Evolutionary conservation across 345 rosid genomes (phyloP).

Genomic region (Lenwebbia sp.): DNA sequence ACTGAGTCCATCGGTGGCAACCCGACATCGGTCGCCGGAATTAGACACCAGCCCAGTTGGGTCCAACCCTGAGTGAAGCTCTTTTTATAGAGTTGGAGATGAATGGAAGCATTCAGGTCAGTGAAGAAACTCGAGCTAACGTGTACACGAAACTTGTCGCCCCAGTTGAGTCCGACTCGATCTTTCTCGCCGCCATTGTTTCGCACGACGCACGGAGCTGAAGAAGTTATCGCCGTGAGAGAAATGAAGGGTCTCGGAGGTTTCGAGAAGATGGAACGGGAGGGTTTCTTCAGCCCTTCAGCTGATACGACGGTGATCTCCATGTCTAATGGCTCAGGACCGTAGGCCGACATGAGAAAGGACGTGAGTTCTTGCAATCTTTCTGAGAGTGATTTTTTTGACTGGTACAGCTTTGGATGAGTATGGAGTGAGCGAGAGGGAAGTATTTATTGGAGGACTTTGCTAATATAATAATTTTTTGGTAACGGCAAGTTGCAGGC

Average conservation of each 20-base stretch:
- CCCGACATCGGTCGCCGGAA: conserved; percentile 27
- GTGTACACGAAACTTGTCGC: conserved; percentile 29
- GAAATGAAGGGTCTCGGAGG: conserved; percentile 24
- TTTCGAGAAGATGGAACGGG: conserved; percentile 3
- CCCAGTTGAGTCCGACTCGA: conserved; percentile 44
- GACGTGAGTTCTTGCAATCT: not conserved
- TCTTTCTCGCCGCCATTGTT: conserved; percentile 16
- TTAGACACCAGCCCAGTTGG: conserved; percentile 39
- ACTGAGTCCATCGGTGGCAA: conserved; percentile 9
- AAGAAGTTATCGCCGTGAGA: conserved; percentile 5
- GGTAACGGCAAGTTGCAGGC: no score
- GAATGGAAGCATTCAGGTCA: conserved; percentile 7
- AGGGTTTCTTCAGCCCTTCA: conserved; percentile 22
- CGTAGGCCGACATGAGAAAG: not conserved
- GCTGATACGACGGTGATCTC: conserved; percentile 35
- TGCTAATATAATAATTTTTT: no score
- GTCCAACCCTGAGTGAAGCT: conserved; percentile 18
- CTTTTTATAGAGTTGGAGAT: conserved; percentile 20
- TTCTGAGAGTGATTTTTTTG: not conserved
- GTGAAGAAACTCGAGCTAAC: conserved; percentile 16
- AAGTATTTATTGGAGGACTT: not conserved
- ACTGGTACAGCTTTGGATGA: not conserved
- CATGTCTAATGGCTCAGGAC: conserved; percentile 2
- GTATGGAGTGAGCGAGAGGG: not conserved
- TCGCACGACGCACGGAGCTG: not conserved